Evolutionary conservation across 2,329 filamentous ascomycete species (phyloP), one percentile per base, ranked within the genome.

Genomic region (Fusarium oligoseptatum): DNA sequence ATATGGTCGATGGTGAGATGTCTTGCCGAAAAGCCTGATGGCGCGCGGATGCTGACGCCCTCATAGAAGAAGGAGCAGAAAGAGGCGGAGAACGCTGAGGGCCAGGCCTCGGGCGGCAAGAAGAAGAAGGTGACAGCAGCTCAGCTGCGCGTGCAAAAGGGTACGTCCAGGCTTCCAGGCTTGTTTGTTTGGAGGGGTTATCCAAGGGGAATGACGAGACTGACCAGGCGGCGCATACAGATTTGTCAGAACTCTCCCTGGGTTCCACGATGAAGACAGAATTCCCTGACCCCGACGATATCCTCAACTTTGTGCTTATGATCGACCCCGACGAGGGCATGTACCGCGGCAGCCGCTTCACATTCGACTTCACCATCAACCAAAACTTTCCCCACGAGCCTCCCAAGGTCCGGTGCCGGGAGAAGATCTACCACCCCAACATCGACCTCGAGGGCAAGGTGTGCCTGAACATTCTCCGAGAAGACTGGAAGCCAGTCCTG

Each of bases 91-190:
- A 94, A 95, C 80, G 95, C 94, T 68, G 92, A 93, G 77, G 91
- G 89, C 37, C 88, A 91, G 52, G 90, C 91, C 32, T 88, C 88
- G 1, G 92, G 92, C 17, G 90, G 92, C 64, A 98, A 95, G 88
- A 98, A 98, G 90, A 98, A 98, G 91, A 98, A 98, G 88, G 95
- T 99, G 76, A 98, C 97, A 24, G 95, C 97, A 20, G 97, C 97
- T 64, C 95, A 98, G 85, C 87, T 98, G 73, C 93, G 97, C 70
- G 95, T 98, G 71, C 97, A 98, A 85, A 97, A 98, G 90, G 97
- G 96, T 97, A 85, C 27, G 68, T 68, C 68, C 67, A 41, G 60
- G 48, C 39, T 48, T n/a, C 29, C 17, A 12, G 15, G n/a, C 7
- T 15, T 24, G 60, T 11, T 12, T 60, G 22, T 22, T 39, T 48